Conservation (phyloP, 2,329 filamentous ascomycete genomes). For the Emmonsiellopsis sp. region DNA sequence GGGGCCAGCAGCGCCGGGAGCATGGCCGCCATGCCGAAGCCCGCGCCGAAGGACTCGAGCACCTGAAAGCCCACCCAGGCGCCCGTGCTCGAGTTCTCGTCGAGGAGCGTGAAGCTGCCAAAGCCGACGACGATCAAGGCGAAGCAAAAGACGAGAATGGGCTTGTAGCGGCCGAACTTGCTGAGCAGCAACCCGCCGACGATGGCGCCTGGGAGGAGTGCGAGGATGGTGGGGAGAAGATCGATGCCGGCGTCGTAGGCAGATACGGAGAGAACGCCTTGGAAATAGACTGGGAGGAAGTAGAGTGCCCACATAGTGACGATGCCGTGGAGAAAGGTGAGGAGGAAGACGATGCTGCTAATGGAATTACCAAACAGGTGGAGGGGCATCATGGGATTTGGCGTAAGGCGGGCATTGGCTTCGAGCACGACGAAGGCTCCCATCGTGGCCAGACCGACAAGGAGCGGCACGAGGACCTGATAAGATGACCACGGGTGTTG, state of each 20-base stretch:
- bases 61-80: conserved; percentile 23
- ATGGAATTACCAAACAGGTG: conserved; percentile 38
- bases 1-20: conserved; percentile 22
- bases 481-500: conserved; percentile 5
- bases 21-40: conserved; percentile 17
- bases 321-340: conserved; percentile 28
- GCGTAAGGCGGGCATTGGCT: neutral
- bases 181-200: conserved; percentile 23
- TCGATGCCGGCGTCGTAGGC: conserved; percentile 24
- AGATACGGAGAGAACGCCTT: conserved; percentile 27
- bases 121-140: conserved; percentile 17
- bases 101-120: conserved; percentile 20
- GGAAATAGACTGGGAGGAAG: conserved; percentile 23
- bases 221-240: conserved; percentile 21
- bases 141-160: conserved; percentile 20
- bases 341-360: conserved; percentile 26
- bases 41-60: conserved; percentile 17
- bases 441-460: conserved; percentile 3
- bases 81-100: conserved; percentile 15
- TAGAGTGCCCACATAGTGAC: conserved; percentile 18
- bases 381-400: conserved; percentile 33
- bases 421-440: conserved; percentile 5
- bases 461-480: conserved; percentile 3
- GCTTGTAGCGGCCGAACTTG: conserved; percentile 24
- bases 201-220: conserved; percentile 18